Evolutionary conservation across 2,329 filamentous ascomycete genomes (phyloP), one percentile per base, ranked within the genome.

Genomic region (Aspergillus sp.): DNA sequence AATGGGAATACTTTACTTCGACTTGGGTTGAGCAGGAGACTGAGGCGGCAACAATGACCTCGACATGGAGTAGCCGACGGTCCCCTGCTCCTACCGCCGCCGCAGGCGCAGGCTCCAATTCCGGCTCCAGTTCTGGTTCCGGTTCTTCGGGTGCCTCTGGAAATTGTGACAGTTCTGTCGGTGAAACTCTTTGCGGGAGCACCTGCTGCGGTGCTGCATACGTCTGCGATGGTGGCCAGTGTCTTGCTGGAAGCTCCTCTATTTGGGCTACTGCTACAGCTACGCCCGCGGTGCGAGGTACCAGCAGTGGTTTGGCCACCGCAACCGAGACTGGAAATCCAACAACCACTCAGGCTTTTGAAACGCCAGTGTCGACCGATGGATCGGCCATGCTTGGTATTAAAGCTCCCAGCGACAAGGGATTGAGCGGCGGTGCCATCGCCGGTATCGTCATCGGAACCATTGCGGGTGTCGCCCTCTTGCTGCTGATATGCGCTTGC

Each of bases 1-100:
- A 74, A n/a, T 82, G 78, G 77, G 60, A 75, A 51, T 75, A 74
- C 62, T 79, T 69, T 57, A 83, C 79, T 12, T 77, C 76, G 2
- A 80, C 76, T 4, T 81, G 68, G 55, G 70, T 77, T 8, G 51
- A 52, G 34, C 66, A 64, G n/a, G 72, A 79, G 58, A 81, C 77
- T 8, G 74, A 75, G 44, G 64, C 73, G 5, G 61, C 74, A 39
- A 80, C 78, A 2, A 65, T 70, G 48, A 81, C 78, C 4, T 73
- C 72, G 5, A 73, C 77, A 30, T 76, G 73, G 62, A 82, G 78
- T 61, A 68, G 65, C 36, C 48, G 56, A 26, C 52, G 48, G 48
- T 48, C 54, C 7, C 32, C 61, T 29, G 44, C 59, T 39, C 44
- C 52, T 38, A 52, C 61, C n/a, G 46, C 54, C 7, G 29, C 10